Percentiles rank a stretch among this genome's conserved stretches.
Conservation (phyloP, 2,329 filamentous ascomycete genomes). For the Grosmannia clavigera region DNA sequence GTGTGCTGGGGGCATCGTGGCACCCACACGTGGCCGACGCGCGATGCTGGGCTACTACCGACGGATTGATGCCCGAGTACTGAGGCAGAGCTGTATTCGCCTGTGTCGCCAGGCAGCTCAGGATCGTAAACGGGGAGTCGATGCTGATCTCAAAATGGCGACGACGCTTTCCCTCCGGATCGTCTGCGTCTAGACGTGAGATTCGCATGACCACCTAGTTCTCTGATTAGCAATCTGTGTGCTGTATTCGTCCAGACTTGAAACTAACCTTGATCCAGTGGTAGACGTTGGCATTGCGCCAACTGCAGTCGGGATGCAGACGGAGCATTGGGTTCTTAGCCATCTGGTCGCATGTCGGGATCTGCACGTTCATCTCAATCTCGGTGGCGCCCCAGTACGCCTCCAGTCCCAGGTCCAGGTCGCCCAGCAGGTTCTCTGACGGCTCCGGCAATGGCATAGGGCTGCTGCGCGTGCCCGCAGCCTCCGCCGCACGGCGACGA, state of each 20-base stretch:
- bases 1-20: constrained; percentile 32
- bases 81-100: constrained; percentile 77
- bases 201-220: constrained; percentile 78
- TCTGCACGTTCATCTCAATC: constrained; percentile 86
- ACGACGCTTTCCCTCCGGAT: constrained; percentile 58
- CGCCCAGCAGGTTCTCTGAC: constrained; percentile 64
- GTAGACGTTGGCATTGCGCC: constrained; percentile 85
- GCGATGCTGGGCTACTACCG: constrained; percentile 33
- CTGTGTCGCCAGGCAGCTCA: constrained; percentile 86
- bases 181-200: constrained; percentile 67
- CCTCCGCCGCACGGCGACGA: constrained; percentile 41
- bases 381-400: constrained; percentile 76
- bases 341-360: constrained; percentile 82
- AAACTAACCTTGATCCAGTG: constrained; percentile 83
- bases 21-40: constrained; percentile 41
- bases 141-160: constrained; percentile 94
- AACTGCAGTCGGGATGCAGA: constrained; percentile 83
- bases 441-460: constrained; percentile 35
- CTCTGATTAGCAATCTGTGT: constrained; percentile 36
- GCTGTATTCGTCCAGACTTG: constrained; percentile 28
- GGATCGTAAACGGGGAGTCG: constrained; percentile 85
- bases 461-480: constrained; percentile 25
- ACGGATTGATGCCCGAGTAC: constrained; percentile 44
- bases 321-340: constrained; percentile 53
- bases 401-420: constrained; percentile 59